Percentiles rank a stretch among this genome's conserved stretches.
These are phyloP conservation scores for Diplocarpon rosae DNA, from an alignment of 2,329 filamentous ascomycete species.

Conservation along the genomic window DNA sequence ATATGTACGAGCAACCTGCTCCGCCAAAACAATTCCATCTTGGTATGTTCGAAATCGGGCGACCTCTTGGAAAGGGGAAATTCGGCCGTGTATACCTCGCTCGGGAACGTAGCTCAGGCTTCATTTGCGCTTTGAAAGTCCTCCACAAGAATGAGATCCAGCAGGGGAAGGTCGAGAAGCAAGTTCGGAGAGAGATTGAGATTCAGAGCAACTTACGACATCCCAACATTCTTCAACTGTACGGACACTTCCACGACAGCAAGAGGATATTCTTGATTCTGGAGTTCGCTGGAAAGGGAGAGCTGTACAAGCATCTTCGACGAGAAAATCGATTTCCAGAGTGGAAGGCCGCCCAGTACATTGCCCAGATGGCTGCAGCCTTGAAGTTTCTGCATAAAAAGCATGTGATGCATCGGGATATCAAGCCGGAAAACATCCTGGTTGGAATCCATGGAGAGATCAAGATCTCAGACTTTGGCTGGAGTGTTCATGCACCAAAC, in stretches of 20 bases:
- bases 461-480: constrained; percentile 97
- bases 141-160: constrained; percentile 61
- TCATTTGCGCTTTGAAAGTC: constrained; percentile 64
- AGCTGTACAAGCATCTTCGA: constrained; percentile 62
- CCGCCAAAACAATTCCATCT: constrained; percentile 56
- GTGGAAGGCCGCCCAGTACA: constrained; percentile 61
- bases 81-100: constrained; percentile 65
- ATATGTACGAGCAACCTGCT: constrained; percentile 45
- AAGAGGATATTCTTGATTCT: constrained; percentile 65
- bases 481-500: constrained; percentile 95
- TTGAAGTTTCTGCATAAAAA: constrained; percentile 89
- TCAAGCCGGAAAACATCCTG: constrained; percentile 96
- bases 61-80: constrained; percentile 62
- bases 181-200: constrained; percentile 62
- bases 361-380: constrained; percentile 71
- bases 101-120: constrained; percentile 55
- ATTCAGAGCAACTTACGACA: constrained; percentile 65
- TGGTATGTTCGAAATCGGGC: constrained; percentile 68
- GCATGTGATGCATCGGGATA: constrained; percentile 94
- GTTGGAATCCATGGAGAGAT: constrained; percentile 95
- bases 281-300: constrained; percentile 61
- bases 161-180: constrained; percentile 57
- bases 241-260: constrained; percentile 63
- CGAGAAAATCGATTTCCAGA: constrained; percentile 59
- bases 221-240: constrained; percentile 59